Evolutionary conservation across 2,329 filamentous ascomycete species (phyloP), one percentile per base, ranked within the genome.

Genomic region (Colletotrichum musicola): DNA sequence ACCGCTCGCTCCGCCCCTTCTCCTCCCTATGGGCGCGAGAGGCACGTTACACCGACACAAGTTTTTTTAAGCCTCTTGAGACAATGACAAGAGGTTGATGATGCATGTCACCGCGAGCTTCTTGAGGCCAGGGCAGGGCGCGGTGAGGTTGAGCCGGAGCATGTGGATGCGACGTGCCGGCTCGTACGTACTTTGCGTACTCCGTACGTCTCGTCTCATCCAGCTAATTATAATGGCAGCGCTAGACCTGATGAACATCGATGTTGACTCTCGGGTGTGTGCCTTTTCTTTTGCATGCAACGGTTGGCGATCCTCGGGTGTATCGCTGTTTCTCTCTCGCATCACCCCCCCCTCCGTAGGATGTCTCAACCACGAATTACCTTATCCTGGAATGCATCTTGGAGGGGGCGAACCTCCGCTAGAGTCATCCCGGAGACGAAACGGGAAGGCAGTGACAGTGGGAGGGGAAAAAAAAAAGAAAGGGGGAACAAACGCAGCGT

Each of bases 341-440:
- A 10, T 35, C 30, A 7, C 10, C 6, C 30, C 27, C 27, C 30
- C 30, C 7, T 35, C 30, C 30, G 30, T 10, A 35, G 30, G 30
- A 35, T 35, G 30, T 35, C 30, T 35, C 30, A 35, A 35, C 30
- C 10, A 35, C 30, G 30, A 10, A 35, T 50, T 50, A 16, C 22
- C 55, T 27, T 55, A 14, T 10, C 6, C 18, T 38, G 65, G 62
- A 65, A 68, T 65, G 49, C 59, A 62, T 53, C 25, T 35, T 38
- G 44, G 35, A 10, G 18, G 51, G 46, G 38, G 30, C 65, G 18
- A 38, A 35, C 25, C 27, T 35, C 44, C n/a, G 13, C 50, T 40
- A 50, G 40, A 65, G 62, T 60, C 65, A 60, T 46, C 50, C 30
- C 42, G 35, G 12, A 55, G 54, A 61, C 55, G 55, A 59, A 68